Conservation (phyloP, 1,139 yeast genomes). For the Lodderomyces parapsilosis region DNA sequence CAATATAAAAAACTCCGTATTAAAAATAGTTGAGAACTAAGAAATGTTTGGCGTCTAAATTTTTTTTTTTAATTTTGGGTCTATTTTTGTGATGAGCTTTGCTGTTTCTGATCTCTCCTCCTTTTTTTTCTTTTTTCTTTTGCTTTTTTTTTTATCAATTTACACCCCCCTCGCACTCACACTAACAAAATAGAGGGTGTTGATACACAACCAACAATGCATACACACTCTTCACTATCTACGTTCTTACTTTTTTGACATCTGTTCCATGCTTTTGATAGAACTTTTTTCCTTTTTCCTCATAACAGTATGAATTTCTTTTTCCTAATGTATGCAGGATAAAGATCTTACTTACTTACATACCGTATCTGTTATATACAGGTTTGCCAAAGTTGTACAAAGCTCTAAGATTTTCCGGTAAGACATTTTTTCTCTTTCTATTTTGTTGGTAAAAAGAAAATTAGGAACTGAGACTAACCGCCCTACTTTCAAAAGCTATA, state of each 20-base stretch:
- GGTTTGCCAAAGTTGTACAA: background rate
- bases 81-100: background rate
- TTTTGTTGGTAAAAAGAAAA: background rate
- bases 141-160: background rate
- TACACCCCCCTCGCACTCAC: too few species aligned
- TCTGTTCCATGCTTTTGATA: background rate
- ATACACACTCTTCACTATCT: too few species aligned
- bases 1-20: too few species aligned
- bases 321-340: background rate
- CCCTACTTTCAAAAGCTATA: too few species aligned
- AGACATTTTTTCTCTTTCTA: too few species aligned
- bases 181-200: too few species aligned
- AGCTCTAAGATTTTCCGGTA: background rate
- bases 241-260: background rate
- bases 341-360: too few species aligned
- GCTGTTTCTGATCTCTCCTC: background rate
- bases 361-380: background rate
- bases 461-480: too few species aligned
- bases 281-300: background rate
- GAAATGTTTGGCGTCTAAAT: background rate
- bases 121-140: background rate
- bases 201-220: too few species aligned
- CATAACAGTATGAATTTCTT: background rate
- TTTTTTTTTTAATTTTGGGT: background rate
- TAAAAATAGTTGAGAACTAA: too few species aligned